phyloP scores from a whole-genome alignment of 73 alveolate species.

The Durusdinium trenchii region DNA sequence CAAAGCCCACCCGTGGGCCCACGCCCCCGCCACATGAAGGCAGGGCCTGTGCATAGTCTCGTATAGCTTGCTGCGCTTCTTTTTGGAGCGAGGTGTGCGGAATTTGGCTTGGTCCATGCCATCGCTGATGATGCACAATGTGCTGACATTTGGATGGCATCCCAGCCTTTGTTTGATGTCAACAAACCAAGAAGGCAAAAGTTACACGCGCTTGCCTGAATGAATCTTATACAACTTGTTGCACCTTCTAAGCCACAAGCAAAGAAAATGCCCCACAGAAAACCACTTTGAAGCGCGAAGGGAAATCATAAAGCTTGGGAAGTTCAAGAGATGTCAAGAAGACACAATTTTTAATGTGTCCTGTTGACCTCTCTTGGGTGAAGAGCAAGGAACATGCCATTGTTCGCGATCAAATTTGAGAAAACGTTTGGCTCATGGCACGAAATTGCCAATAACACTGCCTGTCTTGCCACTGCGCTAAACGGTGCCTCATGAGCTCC shows the following conservation, averaged over 20 bases:
- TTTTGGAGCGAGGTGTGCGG: not conserved
- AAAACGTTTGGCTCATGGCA: not conserved
- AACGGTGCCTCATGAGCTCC: not conserved
- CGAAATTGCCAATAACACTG: not conserved
- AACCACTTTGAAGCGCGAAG: too few species aligned
- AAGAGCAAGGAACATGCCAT: too few species aligned
- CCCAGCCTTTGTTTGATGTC: not conserved
- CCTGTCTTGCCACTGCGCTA: not conserved
- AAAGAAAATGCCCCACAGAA: not conserved
- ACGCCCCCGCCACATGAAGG: not conserved
- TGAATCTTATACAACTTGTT: not conserved
- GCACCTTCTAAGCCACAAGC: not conserved
- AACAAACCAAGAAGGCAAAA: not conserved
- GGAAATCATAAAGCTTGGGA: too few species aligned
- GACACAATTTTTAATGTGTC: too few species aligned
- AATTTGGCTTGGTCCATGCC: conserved; percentile 35
- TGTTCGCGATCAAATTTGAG: not conserved
- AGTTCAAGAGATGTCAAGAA: too few species aligned
- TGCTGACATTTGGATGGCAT: not conserved
- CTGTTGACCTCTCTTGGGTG: too few species aligned
- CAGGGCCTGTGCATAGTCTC: not conserved
- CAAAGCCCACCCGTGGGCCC: not conserved
- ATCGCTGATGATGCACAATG: not conserved
- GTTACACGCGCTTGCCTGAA: not conserved
- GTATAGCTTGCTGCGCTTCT: not conserved